phyloP scores from a whole-genome alignment of 148 eudicot species.

The Nepenthes gracilis region DNA sequence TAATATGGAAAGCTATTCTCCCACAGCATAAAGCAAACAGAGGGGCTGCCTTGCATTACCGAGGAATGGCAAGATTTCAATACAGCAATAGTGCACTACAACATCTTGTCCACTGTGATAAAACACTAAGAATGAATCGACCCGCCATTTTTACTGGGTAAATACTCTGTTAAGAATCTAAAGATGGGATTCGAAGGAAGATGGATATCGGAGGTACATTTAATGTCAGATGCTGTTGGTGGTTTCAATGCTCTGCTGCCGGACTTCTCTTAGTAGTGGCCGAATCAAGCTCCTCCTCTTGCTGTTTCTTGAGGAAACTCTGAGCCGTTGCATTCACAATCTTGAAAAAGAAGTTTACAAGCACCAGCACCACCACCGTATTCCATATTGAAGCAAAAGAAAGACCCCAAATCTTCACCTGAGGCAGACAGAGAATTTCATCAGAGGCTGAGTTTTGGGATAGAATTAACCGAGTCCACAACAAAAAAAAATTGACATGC shows the following conservation, averaged over 20 bases:
- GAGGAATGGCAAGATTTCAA: too few relatives aligned
- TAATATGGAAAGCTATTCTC: too few relatives aligned
- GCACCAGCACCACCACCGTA: constrained; percentile 63
- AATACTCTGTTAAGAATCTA: too few relatives aligned
- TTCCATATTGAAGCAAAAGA: constrained; percentile 75
- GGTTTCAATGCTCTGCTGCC: constrained; percentile 7
- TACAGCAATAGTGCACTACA: too few relatives aligned
- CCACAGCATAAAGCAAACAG: too few relatives aligned
- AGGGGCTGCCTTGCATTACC: too few relatives aligned
- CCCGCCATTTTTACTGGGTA: too few relatives aligned
- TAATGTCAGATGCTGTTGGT: too few relatives aligned
- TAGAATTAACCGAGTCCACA: neutral
- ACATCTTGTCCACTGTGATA: too few relatives aligned
- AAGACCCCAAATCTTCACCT: constrained; percentile 59
- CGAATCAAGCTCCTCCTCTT: constrained; percentile 37
- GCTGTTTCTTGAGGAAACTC: constrained; percentile 54
- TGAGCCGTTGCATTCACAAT: constrained; percentile 71
- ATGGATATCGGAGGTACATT: too few relatives aligned
- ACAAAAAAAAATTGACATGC: neutral
- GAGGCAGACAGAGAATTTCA: neutral
- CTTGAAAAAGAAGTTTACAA: constrained; percentile 56
- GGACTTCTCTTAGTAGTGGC: constrained; percentile 20
- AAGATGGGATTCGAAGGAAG: too few relatives aligned
- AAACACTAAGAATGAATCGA: too few relatives aligned
- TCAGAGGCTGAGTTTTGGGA: neutral